Conservation (phyloP, 768 basidiomycete species). For the Lanmaoa pseudosensibilis region DNA sequence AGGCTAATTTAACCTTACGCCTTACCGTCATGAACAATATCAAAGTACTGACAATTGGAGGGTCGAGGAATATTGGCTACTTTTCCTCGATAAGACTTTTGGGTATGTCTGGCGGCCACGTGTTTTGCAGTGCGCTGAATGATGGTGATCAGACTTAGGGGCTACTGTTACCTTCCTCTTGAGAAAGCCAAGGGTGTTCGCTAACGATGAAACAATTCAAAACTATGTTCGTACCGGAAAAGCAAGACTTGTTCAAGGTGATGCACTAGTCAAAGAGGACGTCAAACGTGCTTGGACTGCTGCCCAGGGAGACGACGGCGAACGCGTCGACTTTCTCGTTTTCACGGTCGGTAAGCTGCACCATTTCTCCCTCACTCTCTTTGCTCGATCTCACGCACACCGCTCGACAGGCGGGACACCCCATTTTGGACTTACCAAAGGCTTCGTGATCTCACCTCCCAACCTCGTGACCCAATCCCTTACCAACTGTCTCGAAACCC, state of each 20-base stretch:
- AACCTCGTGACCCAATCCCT: constrained; percentile 61
- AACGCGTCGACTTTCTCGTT: constrained; percentile 51
- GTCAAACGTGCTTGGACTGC: constrained; percentile 53
- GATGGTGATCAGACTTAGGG: constrained; percentile 46
- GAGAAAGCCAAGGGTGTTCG: constrained; percentile 52
- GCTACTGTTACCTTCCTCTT: constrained; percentile 64
- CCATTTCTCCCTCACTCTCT: not conserved
- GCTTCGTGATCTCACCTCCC: constrained; percentile 46
- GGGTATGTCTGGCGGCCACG: constrained; percentile 30
- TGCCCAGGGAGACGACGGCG: constrained; percentile 25
- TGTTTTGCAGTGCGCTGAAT: not conserved
- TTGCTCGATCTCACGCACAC: not conserved
- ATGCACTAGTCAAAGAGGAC: constrained; percentile 55
- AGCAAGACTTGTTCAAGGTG: constrained; percentile 58
- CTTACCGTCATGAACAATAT: constrained; percentile 16
- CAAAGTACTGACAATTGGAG: constrained; percentile 48
- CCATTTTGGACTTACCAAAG: constrained; percentile 47
- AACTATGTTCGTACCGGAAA: constrained; percentile 48
- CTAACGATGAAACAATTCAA: constrained; percentile 54
- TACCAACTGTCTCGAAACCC: constrained; percentile 54
- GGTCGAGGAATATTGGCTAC: constrained; percentile 58
- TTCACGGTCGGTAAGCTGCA: constrained; percentile 58
- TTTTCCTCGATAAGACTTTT: constrained; percentile 47
- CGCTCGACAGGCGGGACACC: constrained; percentile 29
- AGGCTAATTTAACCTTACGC: not conserved